Percentiles rank a stretch among this genome's conserved stretches.
These are phyloP conservation scores for Pythium sp. DNA, from an alignment of 352 stramenopile species.

Conservation along the genomic window DNA sequence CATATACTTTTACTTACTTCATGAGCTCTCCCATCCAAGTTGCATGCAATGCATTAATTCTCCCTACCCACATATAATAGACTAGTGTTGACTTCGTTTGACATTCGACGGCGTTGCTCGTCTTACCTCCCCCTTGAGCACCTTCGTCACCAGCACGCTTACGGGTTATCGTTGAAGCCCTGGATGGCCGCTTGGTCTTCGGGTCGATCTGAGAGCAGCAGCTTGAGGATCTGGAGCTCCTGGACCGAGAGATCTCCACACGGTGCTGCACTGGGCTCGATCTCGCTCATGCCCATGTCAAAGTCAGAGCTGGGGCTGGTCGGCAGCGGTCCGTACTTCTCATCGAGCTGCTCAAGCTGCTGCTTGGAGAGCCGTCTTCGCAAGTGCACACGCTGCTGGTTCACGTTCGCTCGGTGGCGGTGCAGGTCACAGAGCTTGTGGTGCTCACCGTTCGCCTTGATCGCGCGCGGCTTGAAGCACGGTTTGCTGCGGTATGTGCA, in stretches of 20 bases:
- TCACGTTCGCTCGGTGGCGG: conserved; percentile 24
- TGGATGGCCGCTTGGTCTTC: conserved; percentile 6
- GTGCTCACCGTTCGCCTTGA: conserved; percentile 32
- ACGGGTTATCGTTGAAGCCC: background rate
- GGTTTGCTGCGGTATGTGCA: conserved; percentile 48
- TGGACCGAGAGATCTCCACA: conserved; percentile 12
- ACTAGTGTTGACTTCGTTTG: background rate
- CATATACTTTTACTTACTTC: background rate
- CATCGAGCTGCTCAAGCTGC: conserved; percentile 18
- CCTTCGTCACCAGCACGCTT: background rate
- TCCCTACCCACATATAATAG: background rate
- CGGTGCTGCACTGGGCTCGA: conserved; percentile 16
- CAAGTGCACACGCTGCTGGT: conserved; percentile 21
- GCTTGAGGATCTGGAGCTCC: conserved; percentile 15
- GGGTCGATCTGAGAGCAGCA: conserved; percentile 15
- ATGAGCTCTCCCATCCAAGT: background rate
- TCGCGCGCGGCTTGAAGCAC: conserved; percentile 35
- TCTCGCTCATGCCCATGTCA: conserved; percentile 1
- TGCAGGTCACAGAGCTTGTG: conserved; percentile 32
- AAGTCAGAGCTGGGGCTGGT: background rate
- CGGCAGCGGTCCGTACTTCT: conserved; percentile 16
- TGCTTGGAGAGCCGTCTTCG: conserved; percentile 15
- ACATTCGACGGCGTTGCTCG: background rate
- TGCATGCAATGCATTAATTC: background rate
- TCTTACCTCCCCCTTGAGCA: background rate